These are phyloP conservation scores for Magnolia officinalis DNA, from an alignment of 164 flowering plant species.

Conservation along the genomic window DNA sequence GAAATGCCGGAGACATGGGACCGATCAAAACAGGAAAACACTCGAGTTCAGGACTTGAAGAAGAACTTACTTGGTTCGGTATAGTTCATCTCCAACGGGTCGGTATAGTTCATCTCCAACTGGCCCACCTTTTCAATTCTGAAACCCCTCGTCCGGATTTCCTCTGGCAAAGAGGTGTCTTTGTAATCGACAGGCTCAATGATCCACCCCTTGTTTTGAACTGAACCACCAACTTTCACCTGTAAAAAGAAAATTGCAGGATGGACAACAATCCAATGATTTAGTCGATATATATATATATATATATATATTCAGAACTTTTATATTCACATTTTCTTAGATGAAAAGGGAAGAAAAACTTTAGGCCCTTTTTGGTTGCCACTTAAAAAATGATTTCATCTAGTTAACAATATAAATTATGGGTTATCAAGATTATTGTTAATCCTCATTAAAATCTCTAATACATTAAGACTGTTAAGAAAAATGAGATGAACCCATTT, in stretches of 20 bases:
- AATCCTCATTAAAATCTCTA: too few relatives aligned
- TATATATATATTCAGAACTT: too few relatives aligned
- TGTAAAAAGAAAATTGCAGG: constrained; percentile 18
- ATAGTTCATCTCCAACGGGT: constrained; percentile 51
- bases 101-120: constrained; percentile 44
- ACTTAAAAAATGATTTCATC: too few relatives aligned
- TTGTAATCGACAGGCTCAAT: constrained; percentile 65
- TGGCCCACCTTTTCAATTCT: constrained; percentile 67
- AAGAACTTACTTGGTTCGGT: constrained; percentile 54
- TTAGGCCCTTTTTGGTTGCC: too few relatives aligned
- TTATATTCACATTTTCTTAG: not conserved
- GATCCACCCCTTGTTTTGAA: constrained; percentile 78
- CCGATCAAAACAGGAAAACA: not conserved
- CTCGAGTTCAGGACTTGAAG: constrained; percentile 40
- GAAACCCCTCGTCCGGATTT: constrained; percentile 79
- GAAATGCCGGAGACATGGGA: too few relatives aligned
- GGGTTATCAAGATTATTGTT: too few relatives aligned
- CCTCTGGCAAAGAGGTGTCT: constrained; percentile 65
- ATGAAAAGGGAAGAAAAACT: not conserved
- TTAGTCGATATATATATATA: too few relatives aligned
- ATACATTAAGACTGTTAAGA: too few relatives aligned
- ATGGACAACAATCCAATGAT: too few relatives aligned
- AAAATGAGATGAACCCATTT: too few relatives aligned
- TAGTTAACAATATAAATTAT: too few relatives aligned
- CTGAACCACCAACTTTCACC: constrained; percentile 66